Conservation (phyloP, 2,329 filamentous ascomycete genomes). For the Shiraia bambusicola region DNA sequence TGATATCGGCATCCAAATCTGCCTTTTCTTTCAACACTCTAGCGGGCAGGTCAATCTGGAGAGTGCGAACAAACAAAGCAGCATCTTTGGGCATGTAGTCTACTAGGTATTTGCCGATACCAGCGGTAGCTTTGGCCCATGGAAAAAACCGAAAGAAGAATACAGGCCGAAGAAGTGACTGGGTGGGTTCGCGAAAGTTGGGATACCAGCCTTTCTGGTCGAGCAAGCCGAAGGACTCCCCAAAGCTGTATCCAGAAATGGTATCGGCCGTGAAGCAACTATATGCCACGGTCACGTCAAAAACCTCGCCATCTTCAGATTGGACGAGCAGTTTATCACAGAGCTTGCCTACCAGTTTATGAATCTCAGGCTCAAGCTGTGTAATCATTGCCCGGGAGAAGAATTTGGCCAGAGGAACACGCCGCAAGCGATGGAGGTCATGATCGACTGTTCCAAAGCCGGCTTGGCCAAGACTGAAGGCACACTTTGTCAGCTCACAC, state of each 20-base stretch:
- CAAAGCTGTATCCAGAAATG: conserved; percentile 28
- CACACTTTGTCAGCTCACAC: not conserved
- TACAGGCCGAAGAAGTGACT: conserved; percentile 19
- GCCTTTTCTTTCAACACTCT: conserved; percentile 24
- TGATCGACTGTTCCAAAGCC: conserved; percentile 29
- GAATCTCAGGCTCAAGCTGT: conserved; percentile 26
- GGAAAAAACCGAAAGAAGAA: conserved; percentile 32
- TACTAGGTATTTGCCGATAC: conserved; percentile 17
- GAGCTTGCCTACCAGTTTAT: conserved; percentile 21
- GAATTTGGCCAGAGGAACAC: conserved; percentile 38
- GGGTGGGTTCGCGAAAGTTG: conserved; percentile 26
- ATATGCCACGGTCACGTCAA: conserved; percentile 31
- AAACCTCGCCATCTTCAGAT: conserved; percentile 15
- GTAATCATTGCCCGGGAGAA: conserved; percentile 37
- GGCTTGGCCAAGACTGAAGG: conserved; percentile 18
- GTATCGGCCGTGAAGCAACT: conserved; percentile 30
- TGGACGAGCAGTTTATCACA: conserved; percentile 28
- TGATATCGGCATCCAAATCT: conserved; percentile 25
- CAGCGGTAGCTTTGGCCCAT: conserved; percentile 21
- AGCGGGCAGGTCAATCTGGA: conserved; percentile 30
- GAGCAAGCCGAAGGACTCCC: conserved; percentile 25
- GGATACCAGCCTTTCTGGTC: conserved; percentile 29
- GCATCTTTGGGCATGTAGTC: conserved; percentile 24
- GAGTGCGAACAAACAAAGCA: conserved; percentile 20
- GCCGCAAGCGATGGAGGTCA: conserved; percentile 36